These are phyloP conservation scores for Comarum palustre DNA, from an alignment of 306 rosid genomes.

Conservation along the genomic window DNA sequence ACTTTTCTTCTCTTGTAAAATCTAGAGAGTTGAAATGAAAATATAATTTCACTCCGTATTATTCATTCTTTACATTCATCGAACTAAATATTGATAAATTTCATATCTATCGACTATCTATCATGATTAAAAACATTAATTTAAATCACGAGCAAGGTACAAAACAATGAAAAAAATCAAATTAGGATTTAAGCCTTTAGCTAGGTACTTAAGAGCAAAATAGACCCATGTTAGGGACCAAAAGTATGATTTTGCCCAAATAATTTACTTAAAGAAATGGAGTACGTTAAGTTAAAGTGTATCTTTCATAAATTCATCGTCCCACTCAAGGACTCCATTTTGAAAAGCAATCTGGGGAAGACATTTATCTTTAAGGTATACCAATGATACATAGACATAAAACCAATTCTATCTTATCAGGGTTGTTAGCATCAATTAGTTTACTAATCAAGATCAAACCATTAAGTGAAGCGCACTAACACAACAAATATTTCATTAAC, in stretches of 20 bases:
- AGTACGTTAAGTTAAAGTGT: neutral
- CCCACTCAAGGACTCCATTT: conserved; percentile 12
- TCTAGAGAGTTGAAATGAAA: neutral
- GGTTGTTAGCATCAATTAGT: neutral
- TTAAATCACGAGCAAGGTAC: neutral
- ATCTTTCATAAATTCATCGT: neutral
- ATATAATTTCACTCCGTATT: neutral
- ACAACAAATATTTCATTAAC: conserved; percentile 14
- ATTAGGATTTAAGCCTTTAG: neutral
- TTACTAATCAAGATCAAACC: neutral
- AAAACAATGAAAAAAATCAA: neutral
- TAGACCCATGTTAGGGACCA: neutral
- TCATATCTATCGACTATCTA: too few relatives aligned
- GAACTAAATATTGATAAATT: neutral
- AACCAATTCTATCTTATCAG: conserved; percentile 5
- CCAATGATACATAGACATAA: neutral
- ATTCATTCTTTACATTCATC: neutral
- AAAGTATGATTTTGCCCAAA: neutral
- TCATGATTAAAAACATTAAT: neutral
- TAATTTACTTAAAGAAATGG: neutral
- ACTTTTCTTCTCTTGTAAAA: too few relatives aligned
- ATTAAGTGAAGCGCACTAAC: conserved; percentile 9
- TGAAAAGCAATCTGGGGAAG: neutral
- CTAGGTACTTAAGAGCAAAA: neutral
- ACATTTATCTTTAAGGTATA: neutral